Evolutionary conservation across 1,139 yeast genomes (phyloP).

Genomic region (Hanseniaspora sp.): DNA sequence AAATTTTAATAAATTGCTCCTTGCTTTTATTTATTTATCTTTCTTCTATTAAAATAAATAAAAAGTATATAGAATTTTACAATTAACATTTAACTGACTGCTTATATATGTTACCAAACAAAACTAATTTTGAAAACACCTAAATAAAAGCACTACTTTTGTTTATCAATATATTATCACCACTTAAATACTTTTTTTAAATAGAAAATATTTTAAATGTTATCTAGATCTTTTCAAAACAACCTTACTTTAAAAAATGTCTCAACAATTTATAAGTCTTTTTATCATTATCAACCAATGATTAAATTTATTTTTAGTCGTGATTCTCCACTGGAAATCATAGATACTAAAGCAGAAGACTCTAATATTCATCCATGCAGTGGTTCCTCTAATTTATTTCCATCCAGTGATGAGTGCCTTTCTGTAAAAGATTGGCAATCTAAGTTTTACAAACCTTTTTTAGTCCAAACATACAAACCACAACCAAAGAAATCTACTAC

Average conservation of each 20-base stretch:
- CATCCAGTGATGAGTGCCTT: constrained; percentile 10
- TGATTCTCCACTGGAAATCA: constrained; percentile 4
- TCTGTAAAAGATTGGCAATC: constrained; percentile 1
- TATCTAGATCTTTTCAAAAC: neutral
- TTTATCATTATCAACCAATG: constrained; percentile 13
- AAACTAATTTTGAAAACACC: no score
- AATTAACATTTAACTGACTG: no score
- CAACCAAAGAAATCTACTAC: constrained; percentile 16
- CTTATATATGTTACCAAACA: no score
- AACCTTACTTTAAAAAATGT: neutral
- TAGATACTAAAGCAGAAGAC: neutral
- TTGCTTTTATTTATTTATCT: no score
- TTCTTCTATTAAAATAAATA: neutral
- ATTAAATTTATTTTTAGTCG: constrained; percentile 10
- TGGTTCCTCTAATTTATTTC: constrained; percentile 18
- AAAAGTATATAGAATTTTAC: no score
- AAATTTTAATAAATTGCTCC: no score
- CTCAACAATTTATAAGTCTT: neutral
- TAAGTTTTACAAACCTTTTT: constrained; percentile 22
- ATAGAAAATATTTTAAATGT: neutral
- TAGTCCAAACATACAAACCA: constrained; percentile 29
- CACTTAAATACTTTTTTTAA: neutral
- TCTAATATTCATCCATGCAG: constrained; percentile 12
- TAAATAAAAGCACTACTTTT: no score
- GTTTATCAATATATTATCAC: no score